Evolutionary conservation across 1,284 basidiomycete species (phyloP).

Genomic region (Thelephora terrestris): DNA sequence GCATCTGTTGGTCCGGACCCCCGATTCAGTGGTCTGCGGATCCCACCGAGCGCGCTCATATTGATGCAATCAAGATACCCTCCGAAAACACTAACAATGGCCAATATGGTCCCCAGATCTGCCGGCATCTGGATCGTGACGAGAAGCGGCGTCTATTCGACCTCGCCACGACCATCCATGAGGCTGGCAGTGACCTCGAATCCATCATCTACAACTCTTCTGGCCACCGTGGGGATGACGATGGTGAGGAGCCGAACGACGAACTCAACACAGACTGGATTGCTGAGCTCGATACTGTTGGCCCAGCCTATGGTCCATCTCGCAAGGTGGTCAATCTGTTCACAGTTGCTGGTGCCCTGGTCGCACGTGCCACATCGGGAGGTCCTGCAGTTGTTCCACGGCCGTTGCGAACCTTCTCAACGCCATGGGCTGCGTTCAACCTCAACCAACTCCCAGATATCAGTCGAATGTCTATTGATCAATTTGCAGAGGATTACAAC

Average conservation of each 20-base stretch:
- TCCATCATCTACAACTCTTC: too few relatives aligned
- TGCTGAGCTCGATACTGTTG: too few relatives aligned
- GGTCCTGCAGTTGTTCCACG: too few relatives aligned
- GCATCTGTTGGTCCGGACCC: neutral
- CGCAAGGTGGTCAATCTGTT: too few relatives aligned
- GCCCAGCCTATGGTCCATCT: too few relatives aligned
- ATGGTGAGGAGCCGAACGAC: too few relatives aligned
- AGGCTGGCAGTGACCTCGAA: neutral
- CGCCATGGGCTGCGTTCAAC: constrained; percentile 14
- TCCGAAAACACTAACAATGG: constrained; percentile 17
- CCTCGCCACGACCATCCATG: constrained; percentile 16
- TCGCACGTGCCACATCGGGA: too few relatives aligned
- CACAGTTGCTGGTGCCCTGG: too few relatives aligned
- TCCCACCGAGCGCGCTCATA: constrained; percentile 3
- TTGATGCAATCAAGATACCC: constrained; percentile 10
- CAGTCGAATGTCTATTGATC: constrained; percentile 1
- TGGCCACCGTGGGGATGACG: too few relatives aligned
- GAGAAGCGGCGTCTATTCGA: constrained; percentile 20
- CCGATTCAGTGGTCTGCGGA: constrained; percentile 7
- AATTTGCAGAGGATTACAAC: neutral
- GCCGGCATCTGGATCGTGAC: constrained; percentile 15
- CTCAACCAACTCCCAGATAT: constrained; percentile 10
- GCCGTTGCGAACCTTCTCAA: constrained; percentile 12
- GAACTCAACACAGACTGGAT: too few relatives aligned
- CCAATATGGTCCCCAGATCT: constrained; percentile 21